A percentile compares a stretch with the other conserved stretches of the same genome.
Conservation (phyloP, 345 rosid species). For the Bruguiera parviflora region DNA sequence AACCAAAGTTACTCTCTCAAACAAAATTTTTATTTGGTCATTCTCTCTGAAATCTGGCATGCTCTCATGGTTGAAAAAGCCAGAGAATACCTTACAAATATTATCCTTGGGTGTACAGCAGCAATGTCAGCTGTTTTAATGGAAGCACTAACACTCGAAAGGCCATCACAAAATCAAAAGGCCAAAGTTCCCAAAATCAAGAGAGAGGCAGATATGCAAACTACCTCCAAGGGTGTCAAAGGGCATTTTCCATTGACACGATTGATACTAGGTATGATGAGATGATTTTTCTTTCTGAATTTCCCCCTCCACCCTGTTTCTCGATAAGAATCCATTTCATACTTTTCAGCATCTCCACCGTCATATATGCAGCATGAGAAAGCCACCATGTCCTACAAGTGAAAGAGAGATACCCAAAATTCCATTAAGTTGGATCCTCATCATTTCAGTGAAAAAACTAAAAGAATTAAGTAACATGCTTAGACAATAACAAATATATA, state of each 20-base stretch:
- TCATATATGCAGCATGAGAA: constrained; percentile 92
- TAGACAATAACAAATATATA: not conserved
- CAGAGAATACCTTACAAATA: not conserved
- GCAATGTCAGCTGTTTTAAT: not conserved
- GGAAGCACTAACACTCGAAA: too few relatives aligned
- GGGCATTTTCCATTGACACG: constrained; percentile 90
- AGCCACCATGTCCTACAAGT: constrained; percentile 89
- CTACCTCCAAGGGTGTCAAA: constrained; percentile 91
- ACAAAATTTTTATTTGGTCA: too few relatives aligned
- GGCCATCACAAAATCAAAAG: not conserved
- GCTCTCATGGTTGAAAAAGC: too few relatives aligned
- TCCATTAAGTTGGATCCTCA: not conserved
- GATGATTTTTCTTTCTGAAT: constrained; percentile 69
- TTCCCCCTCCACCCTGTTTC: constrained; percentile 79
- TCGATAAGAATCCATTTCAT: constrained; percentile 61
- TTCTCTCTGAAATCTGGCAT: too few relatives aligned
- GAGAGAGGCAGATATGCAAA: not conserved
- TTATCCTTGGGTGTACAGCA: not conserved
- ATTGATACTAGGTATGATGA: constrained; percentile 63
- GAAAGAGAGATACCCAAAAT: not conserved
- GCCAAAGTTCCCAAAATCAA: constrained; percentile 15
- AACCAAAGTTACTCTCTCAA: too few relatives aligned
- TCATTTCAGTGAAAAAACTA: not conserved
- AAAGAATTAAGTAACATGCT: constrained; percentile 3
- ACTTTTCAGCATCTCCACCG: constrained; percentile 72